Evolutionary conservation across 306 rosid species (phyloP).

Genomic region (Purshia tridentata): DNA sequence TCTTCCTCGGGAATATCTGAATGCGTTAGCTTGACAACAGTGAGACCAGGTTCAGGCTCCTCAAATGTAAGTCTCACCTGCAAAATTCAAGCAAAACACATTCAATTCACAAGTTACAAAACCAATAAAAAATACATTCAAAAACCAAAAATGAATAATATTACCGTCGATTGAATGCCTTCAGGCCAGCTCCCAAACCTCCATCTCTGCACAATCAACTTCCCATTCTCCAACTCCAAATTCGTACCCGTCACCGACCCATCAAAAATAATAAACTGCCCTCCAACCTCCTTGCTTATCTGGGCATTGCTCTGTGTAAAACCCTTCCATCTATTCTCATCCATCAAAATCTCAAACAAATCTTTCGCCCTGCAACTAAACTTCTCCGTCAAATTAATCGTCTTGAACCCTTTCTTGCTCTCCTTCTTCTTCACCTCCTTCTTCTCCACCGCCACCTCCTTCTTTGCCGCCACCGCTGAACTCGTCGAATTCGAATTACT

Average conservation of each 20-base stretch:
- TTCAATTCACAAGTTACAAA: neutral
- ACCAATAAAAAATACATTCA: neutral
- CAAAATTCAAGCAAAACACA: conserved; percentile 16
- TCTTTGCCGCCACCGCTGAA: conserved; percentile 7
- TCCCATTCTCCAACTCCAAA: conserved; percentile 81
- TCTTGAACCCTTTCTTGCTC: conserved; percentile 61
- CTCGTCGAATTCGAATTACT: conserved; percentile 6
- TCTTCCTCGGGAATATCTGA: conserved; percentile 88
- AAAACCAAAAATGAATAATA: neutral
- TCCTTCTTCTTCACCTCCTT: conserved; percentile 37
- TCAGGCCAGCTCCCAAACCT: conserved; percentile 91
- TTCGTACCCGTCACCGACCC: conserved; percentile 83
- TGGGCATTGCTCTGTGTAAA: conserved; percentile 86
- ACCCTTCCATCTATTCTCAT: conserved; percentile 97
- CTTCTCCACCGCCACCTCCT: conserved; percentile 26
- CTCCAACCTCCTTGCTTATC: conserved; percentile 89
- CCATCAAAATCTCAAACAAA: conserved; percentile 89
- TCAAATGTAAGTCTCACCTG: conserved; percentile 84
- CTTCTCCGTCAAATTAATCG: conserved; percentile 75
- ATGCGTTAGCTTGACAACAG: conserved; percentile 72
- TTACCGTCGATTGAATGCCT: conserved; percentile 68
- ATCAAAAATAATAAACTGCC: conserved; percentile 76
- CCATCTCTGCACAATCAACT: conserved; percentile 83
- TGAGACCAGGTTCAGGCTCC: conserved; percentile 84
- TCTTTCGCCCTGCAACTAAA: conserved; percentile 77